Conservation (phyloP, 2,329 filamentous ascomycete genomes). For the Ceratocystis lukuohia region DNA sequence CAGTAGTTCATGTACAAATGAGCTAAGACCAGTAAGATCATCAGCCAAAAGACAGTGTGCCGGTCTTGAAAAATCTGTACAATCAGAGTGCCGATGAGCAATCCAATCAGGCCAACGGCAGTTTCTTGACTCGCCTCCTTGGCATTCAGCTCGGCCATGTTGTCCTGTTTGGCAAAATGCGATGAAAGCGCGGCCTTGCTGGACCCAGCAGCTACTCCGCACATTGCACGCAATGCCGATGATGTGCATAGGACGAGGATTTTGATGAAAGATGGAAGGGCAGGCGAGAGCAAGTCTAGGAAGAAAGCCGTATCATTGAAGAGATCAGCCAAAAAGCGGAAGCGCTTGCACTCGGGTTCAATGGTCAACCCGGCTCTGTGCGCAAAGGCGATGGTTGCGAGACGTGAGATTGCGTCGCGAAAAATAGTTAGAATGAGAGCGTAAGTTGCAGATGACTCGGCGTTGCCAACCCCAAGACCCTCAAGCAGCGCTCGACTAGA, state of each 20-base stretch:
- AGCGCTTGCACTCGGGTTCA: slow-evolving; percentile 83
- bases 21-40: slow-evolving; percentile 56
- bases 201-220: slow-evolving; percentile 79
- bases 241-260: slow-evolving; percentile 37
- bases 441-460: slow-evolving; percentile 61
- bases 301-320: slow-evolving; percentile 81
- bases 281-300: slow-evolving; percentile 70
- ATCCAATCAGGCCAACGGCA: slow-evolving; percentile 74
- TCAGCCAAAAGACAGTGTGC: slow-evolving; percentile 56
- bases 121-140: slow-evolving; percentile 95
- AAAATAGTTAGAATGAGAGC: slow-evolving; percentile 72
- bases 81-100: slow-evolving; percentile 70
- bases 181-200: slow-evolving; percentile 83
- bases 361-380: slow-evolving; percentile 68
- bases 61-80: slow-evolving; percentile 62
- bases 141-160: slow-evolving; percentile 85
- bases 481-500: slow-evolving; percentile 73
- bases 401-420: slow-evolving; percentile 65
- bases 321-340: slow-evolving; percentile 72
- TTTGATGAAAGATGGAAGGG: slow-evolving; percentile 44
- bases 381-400: slow-evolving; percentile 79
- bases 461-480: slow-evolving; percentile 69
- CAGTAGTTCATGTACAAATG: slow-evolving; percentile 79
- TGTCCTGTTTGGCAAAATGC: slow-evolving; percentile 79
- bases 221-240: slow-evolving; percentile 48